Evolutionary conservation across 2,329 filamentous ascomycete genomes (phyloP).

Genomic region (Capronia epimyces): DNA sequence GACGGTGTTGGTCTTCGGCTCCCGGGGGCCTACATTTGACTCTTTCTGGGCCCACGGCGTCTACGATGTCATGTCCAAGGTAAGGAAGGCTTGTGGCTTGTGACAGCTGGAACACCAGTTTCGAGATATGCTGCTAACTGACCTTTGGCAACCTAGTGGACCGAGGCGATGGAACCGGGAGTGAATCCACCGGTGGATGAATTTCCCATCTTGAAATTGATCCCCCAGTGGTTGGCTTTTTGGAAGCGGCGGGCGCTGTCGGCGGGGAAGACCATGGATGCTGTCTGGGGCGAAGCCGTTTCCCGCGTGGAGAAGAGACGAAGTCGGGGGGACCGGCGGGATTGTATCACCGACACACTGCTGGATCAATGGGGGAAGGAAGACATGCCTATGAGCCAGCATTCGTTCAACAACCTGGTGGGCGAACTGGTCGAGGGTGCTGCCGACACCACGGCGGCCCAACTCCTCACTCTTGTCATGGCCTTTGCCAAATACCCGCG

Average conservation of each 20-base stretch:
- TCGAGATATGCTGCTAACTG: slow-evolving; percentile 31
- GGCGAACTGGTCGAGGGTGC: slow-evolving; percentile 8
- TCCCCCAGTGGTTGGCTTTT: slow-evolving; percentile 30
- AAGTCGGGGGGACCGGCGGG: slow-evolving; percentile 20
- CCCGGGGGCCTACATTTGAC: slow-evolving; percentile 8
- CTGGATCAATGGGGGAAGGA: slow-evolving; percentile 32
- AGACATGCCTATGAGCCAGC: background rate
- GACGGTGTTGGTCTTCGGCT: slow-evolving; percentile 19
- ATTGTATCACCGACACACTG: slow-evolving; percentile 38
- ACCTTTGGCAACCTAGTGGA: slow-evolving; percentile 7
- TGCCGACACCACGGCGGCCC: slow-evolving; percentile 14
- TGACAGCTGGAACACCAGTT: slow-evolving; percentile 30
- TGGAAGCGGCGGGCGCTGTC: slow-evolving; percentile 35
- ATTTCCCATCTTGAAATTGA: slow-evolving; percentile 19
- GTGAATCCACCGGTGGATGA: slow-evolving; percentile 25
- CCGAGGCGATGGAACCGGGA: slow-evolving; percentile 11
- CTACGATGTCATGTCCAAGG: background rate
- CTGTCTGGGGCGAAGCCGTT: slow-evolving; percentile 38
- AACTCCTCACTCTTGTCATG: slow-evolving; percentile 6
- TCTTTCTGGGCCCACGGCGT: slow-evolving; percentile 7
- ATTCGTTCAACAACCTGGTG: slow-evolving; percentile 9
- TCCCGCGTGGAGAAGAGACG: slow-evolving; percentile 34
- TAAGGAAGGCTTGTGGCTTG: slow-evolving; percentile 35
- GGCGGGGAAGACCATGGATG: slow-evolving; percentile 38
- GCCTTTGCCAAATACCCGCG: slow-evolving; percentile 44